Evolutionary conservation across 495 filamentous ascomycete genomes (phyloP).

Genomic region (Penicillium robsamsonii): DNA sequence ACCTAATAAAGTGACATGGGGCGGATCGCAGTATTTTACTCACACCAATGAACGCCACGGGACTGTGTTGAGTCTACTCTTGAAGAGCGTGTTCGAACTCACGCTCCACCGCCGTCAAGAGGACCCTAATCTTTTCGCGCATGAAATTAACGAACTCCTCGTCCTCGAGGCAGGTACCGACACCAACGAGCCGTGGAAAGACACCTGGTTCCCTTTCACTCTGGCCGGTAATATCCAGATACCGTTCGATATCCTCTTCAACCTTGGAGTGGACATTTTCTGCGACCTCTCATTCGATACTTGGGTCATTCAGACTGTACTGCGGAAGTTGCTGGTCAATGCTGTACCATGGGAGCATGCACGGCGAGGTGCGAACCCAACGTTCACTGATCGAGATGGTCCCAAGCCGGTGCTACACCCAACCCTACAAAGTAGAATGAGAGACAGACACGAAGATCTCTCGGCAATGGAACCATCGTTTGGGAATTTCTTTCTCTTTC

Average conservation of each 20-base stretch:
- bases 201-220: constrained; percentile 32
- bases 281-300: constrained; percentile 38
- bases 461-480: constrained; percentile 23
- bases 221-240: constrained; percentile 35
- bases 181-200: constrained; percentile 10
- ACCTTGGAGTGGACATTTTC: constrained; percentile 42
- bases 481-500: constrained; percentile 29
- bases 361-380: constrained; percentile 15
- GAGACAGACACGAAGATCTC: constrained; percentile 4
- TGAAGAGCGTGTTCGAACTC: constrained; percentile 37
- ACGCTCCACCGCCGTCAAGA: constrained; percentile 31
- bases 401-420: constrained; percentile 15
- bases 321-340: constrained; percentile 32
- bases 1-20: constrained; percentile 11
- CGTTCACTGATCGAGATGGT: background rate
- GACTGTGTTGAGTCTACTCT: constrained; percentile 32
- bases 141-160: constrained; percentile 37
- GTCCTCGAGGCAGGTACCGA: constrained; percentile 18
- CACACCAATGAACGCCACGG: constrained; percentile 31
- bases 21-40: constrained; percentile 14
- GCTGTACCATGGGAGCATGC: constrained; percentile 28
- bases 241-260: constrained; percentile 35
- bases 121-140: constrained; percentile 23
- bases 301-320: constrained; percentile 36
- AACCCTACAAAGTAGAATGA: constrained; percentile 10